Conservation (phyloP, 2,329 filamentous ascomycete genomes). For the Botrytis deweyae region DNA sequence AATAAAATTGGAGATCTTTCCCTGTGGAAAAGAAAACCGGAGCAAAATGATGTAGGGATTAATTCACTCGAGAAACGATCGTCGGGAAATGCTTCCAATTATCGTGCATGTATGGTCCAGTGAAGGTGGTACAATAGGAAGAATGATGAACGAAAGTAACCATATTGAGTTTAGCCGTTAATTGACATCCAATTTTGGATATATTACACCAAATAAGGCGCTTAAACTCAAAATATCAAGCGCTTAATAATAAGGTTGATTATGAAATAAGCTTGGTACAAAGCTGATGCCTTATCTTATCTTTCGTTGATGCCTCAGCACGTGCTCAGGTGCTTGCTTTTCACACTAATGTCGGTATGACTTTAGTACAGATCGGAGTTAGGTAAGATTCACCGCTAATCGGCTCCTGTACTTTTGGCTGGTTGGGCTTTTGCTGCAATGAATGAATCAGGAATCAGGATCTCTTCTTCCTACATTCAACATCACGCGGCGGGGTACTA, state of each 20-base stretch:
- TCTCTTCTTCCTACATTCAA: neutral
- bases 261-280: neutral
- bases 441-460: constrained; percentile 8
- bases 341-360: constrained; percentile 2
- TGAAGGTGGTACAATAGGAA: neutral
- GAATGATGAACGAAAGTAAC: neutral
- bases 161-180: neutral
- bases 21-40: constrained; percentile 5
- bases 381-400: constrained; percentile 11
- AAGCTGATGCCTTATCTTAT: constrained; percentile 5
- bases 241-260: neutral
- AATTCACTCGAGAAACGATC: neutral
- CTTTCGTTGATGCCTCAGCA: neutral
- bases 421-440: neutral
- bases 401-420: neutral
- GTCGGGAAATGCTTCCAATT: constrained; percentile 6
- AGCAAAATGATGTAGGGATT: constrained; percentile 9
- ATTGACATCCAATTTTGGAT: no score
- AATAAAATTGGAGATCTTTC: constrained; percentile 13
- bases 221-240: neutral
- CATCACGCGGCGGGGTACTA: constrained; percentile 20
- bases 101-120: neutral
- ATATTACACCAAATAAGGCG: neutral
- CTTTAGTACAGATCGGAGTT: constrained; percentile 3
- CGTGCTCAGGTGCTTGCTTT: neutral